A percentile compares a stretch with the other conserved stretches of the same genome.
Evolutionary conservation across 2,329 filamentous ascomycete genomes (phyloP).

Genomic region (Myotisia sp.): DNA sequence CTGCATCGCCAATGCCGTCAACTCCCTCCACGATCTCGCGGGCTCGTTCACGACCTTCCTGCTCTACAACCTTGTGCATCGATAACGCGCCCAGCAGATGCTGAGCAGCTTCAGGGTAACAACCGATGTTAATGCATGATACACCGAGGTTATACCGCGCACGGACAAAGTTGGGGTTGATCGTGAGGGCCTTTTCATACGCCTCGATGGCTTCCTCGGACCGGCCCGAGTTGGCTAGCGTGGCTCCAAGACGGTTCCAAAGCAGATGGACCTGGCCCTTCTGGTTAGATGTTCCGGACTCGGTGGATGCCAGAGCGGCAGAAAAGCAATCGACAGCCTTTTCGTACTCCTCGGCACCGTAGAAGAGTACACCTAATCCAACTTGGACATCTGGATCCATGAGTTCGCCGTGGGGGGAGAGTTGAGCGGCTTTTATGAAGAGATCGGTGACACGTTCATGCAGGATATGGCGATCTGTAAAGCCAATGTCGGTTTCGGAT

Average conservation of each 20-base stretch:
- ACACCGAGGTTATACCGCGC: conserved; percentile 95
- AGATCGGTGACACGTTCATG: conserved; percentile 81
- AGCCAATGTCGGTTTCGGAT: conserved; percentile 63
- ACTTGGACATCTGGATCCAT: conserved; percentile 99
- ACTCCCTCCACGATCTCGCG: conserved; percentile 60
- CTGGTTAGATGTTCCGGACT: conserved; percentile 70
- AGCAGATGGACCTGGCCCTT: conserved; percentile 79
- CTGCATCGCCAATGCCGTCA: conserved; percentile 48
- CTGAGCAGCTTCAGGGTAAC: conserved; percentile 80
- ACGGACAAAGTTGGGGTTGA: conserved; percentile 91
- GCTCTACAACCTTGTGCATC: conserved; percentile 91
- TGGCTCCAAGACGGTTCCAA: conserved; percentile 94
- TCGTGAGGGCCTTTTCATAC: conserved; percentile 78
- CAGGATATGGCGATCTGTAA: conserved; percentile 79
- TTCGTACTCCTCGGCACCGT: conserved; percentile 92
- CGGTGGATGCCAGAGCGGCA: conserved; percentile 71
- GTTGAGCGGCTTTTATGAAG: conserved; percentile 83
- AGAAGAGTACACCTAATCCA: conserved; percentile 89
- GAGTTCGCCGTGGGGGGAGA: conserved; percentile 79
- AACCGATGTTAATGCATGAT: conserved; percentile 93
- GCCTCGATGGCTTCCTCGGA: conserved; percentile 93
- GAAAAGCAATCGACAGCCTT: conserved; percentile 98
- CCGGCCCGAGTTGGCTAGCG: conserved; percentile 83
- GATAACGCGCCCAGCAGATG: conserved; percentile 82
- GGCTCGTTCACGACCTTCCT: conserved; percentile 67